A percentile compares a stretch with the other conserved stretches of the same genome.
phyloP scores from a whole-genome alignment of 345 rosid species.

The Gynandropsis gynandra region DNA sequence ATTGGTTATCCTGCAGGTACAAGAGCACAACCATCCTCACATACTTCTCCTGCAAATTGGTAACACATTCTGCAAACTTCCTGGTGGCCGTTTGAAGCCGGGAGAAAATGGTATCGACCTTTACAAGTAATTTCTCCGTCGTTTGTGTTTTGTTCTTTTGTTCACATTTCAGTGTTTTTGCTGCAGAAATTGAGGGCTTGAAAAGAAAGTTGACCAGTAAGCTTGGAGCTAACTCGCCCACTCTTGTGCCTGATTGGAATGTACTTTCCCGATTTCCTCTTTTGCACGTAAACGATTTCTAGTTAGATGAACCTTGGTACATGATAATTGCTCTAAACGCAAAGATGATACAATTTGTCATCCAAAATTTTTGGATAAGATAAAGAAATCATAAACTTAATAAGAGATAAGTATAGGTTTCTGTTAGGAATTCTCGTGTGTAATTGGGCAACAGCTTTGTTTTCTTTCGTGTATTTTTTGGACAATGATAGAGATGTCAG shows the following conservation, averaged over 20 bases:
- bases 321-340: too few species aligned
- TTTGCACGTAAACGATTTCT: too few species aligned
- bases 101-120: conserved; percentile 60
- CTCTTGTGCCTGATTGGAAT: conserved; percentile 71
- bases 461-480: too few species aligned
- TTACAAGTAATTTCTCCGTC: too few species aligned
- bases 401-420: too few species aligned
- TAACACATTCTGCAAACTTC: conserved; percentile 75
- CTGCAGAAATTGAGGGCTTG: conserved; percentile 64
- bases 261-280: conserved; percentile 20
- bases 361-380: too few species aligned
- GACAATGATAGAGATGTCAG: too few species aligned
- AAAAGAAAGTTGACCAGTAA: conserved; percentile 73
- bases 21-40: conserved; percentile 75
- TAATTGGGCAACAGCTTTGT: too few species aligned
- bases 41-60: conserved; percentile 77
- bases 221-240: conserved; percentile 63
- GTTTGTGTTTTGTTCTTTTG: not conserved
- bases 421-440: too few species aligned
- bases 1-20: conserved; percentile 42
- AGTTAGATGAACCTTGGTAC: too few species aligned
- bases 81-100: conserved; percentile 74
- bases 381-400: too few species aligned
- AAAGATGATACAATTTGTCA: too few species aligned
- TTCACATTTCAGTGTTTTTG: not conserved